Conservation (phyloP, 441 rosid genomes). For the Codiaeum variegatum region DNA sequence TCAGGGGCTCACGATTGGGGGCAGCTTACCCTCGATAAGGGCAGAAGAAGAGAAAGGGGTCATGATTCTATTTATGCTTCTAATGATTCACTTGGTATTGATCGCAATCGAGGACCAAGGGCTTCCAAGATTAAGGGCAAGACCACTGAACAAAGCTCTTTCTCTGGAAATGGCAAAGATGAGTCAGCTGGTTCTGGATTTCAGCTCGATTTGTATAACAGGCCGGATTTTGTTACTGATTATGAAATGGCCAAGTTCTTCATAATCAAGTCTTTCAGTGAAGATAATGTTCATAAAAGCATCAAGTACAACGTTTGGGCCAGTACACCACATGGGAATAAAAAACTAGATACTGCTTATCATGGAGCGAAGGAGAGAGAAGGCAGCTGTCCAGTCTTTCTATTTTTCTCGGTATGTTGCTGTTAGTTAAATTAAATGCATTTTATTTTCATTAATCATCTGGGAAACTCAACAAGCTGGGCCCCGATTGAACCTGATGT, state of each 20-base stretch:
- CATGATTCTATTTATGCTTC: slow-evolving; percentile 40
- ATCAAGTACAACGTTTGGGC: slow-evolving; percentile 79
- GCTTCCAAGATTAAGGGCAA: slow-evolving; percentile 58
- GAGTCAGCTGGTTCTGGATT: slow-evolving; percentile 34
- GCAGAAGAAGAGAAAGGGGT: slow-evolving; percentile 58
- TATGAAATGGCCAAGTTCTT: slow-evolving; percentile 62
- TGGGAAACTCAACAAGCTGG: background rate
- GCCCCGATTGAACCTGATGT: background rate
- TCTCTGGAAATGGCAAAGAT: slow-evolving; percentile 36
- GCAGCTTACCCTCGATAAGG: slow-evolving; percentile 43
- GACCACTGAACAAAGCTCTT: slow-evolving; percentile 34
- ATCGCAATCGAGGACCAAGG: slow-evolving; percentile 74
- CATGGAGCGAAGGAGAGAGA: slow-evolving; percentile 52
- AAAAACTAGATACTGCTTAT: slow-evolving; percentile 65
- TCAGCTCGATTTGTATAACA: slow-evolving; percentile 41
- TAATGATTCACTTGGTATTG: slow-evolving; percentile 46
- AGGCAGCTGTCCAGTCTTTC: slow-evolving; percentile 53
- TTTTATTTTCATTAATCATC: background rate
- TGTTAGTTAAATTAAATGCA: background rate
- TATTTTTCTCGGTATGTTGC: slow-evolving; percentile 64
- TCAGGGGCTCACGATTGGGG: slow-evolving; percentile 43
- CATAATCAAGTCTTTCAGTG: slow-evolving; percentile 75
- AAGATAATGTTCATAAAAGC: slow-evolving; percentile 81
- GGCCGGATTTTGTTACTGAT: slow-evolving; percentile 47
- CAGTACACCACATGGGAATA: slow-evolving; percentile 80